A percentile compares a stretch with the other conserved stretches of the same genome.
These are phyloP conservation scores for Agaricus blazei DNA, from an alignment of 768 basidiomycete genomes.

Conservation along the genomic window DNA sequence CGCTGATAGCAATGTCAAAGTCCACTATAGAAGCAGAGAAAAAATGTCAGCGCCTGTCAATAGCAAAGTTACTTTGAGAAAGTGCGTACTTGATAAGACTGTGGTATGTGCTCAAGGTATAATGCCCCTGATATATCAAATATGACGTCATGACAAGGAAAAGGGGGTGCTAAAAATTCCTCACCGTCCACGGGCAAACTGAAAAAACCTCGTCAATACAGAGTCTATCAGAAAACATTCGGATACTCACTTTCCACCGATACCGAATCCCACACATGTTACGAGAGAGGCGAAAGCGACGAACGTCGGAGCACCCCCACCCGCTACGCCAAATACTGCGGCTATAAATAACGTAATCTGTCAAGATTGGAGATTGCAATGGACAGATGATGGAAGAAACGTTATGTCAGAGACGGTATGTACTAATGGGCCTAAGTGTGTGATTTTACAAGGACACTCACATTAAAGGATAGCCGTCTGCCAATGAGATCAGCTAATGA, in stretches of 20 bases:
- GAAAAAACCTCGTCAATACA: too few species aligned
- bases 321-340: slow-evolving; percentile 58
- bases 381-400: slow-evolving; percentile 24
- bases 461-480: slow-evolving; percentile 40
- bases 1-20: neutral
- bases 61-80: neutral
- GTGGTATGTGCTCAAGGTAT: slow-evolving; percentile 7
- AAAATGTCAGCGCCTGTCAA: neutral
- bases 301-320: slow-evolving; percentile 54
- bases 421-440: neutral
- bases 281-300: slow-evolving; percentile 46
- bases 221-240: too few species aligned
- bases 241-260: slow-evolving; percentile 40
- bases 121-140: neutral
- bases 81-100: slow-evolving; percentile 5
- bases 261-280: slow-evolving; percentile 60
- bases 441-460: neutral
- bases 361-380: neutral
- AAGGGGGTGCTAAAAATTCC: slow-evolving; percentile 26
- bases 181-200: slow-evolving; percentile 18
- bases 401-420: neutral
- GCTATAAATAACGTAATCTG: slow-evolving; percentile 68
- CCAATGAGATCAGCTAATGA: slow-evolving; percentile 45
- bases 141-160: neutral
- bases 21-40: neutral